phyloP scores from a whole-genome alignment of 169 alveolate genomes.

The Plasmodium gonderi region DNA sequence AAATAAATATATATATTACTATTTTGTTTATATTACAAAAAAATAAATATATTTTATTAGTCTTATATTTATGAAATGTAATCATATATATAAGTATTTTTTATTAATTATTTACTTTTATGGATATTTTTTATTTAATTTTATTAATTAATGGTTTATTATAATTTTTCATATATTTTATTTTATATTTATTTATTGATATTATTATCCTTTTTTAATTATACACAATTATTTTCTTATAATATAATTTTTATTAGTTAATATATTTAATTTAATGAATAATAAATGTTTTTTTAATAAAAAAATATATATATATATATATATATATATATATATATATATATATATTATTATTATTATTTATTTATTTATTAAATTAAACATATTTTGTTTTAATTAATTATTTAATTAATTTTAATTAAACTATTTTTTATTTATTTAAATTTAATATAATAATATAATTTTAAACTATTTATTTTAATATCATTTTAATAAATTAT shows the following conservation, averaged over 20 bases:
- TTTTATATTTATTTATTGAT: neutral
- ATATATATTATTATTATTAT: neutral
- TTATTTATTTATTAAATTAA: neutral
- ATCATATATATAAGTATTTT: too few species aligned
- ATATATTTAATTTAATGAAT: neutral
- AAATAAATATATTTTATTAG: too few species aligned
- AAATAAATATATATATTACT: too few species aligned
- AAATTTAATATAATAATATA: neutral
- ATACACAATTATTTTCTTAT: neutral
- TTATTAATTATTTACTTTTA: too few species aligned
- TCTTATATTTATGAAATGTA: too few species aligned
- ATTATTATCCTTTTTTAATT: neutral
- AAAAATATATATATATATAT: neutral
- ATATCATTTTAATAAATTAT: neutral
- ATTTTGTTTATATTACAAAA: too few species aligned
- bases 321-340: neutral
- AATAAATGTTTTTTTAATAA: neutral
- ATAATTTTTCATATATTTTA: too few species aligned
- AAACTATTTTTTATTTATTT: neutral
- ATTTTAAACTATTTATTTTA: neutral
- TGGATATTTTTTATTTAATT: too few species aligned
- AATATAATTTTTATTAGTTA: neutral
- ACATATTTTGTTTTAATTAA: neutral
- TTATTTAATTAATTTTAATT: neutral
- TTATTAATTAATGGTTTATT: too few species aligned